Conservation (phyloP, 208 protist species). For the Strigomonas culicis region DNA sequence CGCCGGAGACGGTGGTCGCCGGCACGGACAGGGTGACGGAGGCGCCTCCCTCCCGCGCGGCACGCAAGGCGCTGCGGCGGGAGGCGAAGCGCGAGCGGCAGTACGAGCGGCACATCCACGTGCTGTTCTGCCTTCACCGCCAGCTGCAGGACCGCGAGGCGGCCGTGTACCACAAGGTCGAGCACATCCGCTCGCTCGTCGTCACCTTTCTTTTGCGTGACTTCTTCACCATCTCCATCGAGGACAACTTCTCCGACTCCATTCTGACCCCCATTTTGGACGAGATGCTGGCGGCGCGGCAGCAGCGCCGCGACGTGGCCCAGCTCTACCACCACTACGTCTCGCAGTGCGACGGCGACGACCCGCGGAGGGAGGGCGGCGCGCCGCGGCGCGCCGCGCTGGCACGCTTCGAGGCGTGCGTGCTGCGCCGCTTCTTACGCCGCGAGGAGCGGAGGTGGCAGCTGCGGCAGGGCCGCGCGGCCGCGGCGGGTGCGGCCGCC, state of each 20-base stretch:
- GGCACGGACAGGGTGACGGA: too few relatives aligned
- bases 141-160: constrained; percentile 34
- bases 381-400: background rate
- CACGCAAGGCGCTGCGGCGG: too few relatives aligned
- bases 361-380: background rate
- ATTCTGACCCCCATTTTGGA: constrained; percentile 46
- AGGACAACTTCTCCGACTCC: constrained; percentile 34
- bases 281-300: constrained; percentile 1
- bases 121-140: constrained; percentile 17
- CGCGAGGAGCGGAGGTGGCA: too few relatives aligned
- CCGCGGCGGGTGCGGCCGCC: too few relatives aligned
- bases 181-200: constrained; percentile 32
- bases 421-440: too few relatives aligned
- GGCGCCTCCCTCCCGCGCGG: too few relatives aligned
- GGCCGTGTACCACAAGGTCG: constrained; percentile 36
- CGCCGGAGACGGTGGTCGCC: too few relatives aligned
- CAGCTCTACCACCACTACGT: background rate
- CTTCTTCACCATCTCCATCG: constrained; percentile 43
- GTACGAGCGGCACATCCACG: background rate
- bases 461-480: too few relatives aligned
- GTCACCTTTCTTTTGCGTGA: constrained; percentile 50
- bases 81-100: background rate
- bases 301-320: background rate
- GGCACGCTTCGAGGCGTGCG: background rate
- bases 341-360: background rate